phyloP scores from a whole-genome alignment of 2,329 filamentous ascomycete species.

The Penicillium sp. region DNA sequence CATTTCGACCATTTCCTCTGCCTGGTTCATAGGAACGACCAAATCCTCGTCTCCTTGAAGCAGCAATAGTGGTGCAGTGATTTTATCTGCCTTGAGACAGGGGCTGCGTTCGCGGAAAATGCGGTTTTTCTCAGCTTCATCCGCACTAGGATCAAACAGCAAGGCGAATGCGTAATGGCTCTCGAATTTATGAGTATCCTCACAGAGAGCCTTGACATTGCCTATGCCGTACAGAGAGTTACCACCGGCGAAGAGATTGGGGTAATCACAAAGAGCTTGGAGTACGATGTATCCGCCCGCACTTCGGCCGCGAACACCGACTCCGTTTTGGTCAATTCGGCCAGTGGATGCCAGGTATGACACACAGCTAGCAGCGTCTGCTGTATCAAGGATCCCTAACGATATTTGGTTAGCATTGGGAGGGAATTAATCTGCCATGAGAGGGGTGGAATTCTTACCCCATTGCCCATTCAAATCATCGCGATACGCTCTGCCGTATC shows the following conservation, averaged over 20 bases:
- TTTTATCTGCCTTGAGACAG: conserved; percentile 47
- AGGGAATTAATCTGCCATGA: too few relatives aligned
- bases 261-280: conserved; percentile 42
- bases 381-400: conserved; percentile 42
- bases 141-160: conserved; percentile 36
- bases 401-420: neutral
- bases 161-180: conserved; percentile 50
- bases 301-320: conserved; percentile 52
- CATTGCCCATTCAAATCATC: conserved; percentile 50
- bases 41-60: conserved; percentile 56
- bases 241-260: conserved; percentile 39
- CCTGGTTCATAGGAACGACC: conserved; percentile 60
- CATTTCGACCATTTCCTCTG: conserved; percentile 51
- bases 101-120: conserved; percentile 52
- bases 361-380: conserved; percentile 51
- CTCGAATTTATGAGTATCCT: conserved; percentile 56
- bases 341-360: conserved; percentile 40
- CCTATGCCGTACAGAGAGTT: conserved; percentile 52
- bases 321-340: conserved; percentile 37
- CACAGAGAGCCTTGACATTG: conserved; percentile 47
- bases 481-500: conserved; percentile 52
- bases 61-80: conserved; percentile 52
- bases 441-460: conserved; percentile 38
- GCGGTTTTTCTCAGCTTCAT: conserved; percentile 40
- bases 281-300: conserved; percentile 56